A percentile compares a stretch with the other conserved stretches of the same genome.
Conservation (phyloP, 2,329 filamentous ascomycete genomes). For the Scedosporium aurantiacum region DNA sequence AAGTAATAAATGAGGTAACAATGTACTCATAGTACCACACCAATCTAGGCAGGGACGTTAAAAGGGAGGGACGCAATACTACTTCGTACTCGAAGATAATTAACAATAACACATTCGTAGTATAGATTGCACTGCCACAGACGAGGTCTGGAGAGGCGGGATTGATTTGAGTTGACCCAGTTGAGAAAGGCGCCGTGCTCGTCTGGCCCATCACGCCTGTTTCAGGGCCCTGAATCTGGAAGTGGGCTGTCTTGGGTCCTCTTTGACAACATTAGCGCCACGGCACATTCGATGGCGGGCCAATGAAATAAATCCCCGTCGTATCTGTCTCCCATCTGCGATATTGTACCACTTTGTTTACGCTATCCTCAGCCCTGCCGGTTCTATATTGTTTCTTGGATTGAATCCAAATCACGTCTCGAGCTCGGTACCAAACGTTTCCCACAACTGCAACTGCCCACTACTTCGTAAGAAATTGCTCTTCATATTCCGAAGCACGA, state of each 20-base stretch:
- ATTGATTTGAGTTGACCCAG: not conserved
- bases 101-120: not conserved
- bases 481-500: no score
- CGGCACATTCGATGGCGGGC: not conserved
- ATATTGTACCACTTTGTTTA: not conserved
- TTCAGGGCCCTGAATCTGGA: slow-evolving; percentile 11
- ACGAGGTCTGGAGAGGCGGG: not conserved
- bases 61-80: not conserved
- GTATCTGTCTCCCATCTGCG: not conserved
- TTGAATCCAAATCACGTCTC: not conserved
- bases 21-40: not conserved
- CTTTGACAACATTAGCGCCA: not conserved
- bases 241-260: slow-evolving; percentile 6
- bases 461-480: not conserved
- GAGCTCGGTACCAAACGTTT: not conserved
- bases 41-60: not conserved
- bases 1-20: not conserved
- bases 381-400: not conserved
- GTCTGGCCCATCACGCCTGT: slow-evolving; percentile 6
- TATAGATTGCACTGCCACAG: slow-evolving; percentile 1
- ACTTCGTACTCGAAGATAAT: not conserved
- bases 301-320: slow-evolving; percentile 6
- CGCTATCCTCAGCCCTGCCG: not conserved
- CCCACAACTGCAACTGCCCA: not conserved
- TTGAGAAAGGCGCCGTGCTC: not conserved